These are phyloP conservation scores for Lepiota brunneoincarnata DNA, from an alignment of 768 basidiomycete genomes.

Conservation along the genomic window DNA sequence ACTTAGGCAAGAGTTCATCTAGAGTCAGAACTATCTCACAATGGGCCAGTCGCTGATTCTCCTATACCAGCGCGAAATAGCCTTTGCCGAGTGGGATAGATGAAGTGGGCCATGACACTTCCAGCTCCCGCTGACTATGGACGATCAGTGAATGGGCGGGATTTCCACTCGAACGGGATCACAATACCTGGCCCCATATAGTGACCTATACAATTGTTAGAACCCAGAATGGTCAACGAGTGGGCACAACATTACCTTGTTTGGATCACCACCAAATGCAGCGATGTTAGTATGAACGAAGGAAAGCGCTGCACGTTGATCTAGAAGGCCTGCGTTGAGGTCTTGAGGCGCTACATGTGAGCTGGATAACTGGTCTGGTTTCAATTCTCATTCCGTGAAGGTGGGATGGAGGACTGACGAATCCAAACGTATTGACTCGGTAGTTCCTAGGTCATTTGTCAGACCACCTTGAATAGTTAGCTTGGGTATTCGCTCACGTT, in stretches of 20 bases:
- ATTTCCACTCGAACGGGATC: background rate
- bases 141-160: background rate
- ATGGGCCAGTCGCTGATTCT: constrained; percentile 52
- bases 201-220: constrained; percentile 35
- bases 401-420: constrained; percentile 29
- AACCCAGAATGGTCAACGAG: background rate
- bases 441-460: constrained; percentile 39
- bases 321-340: constrained; percentile 57
- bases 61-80: constrained; percentile 53
- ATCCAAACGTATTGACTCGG: constrained; percentile 56
- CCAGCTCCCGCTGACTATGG: constrained; percentile 50
- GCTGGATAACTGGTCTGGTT: constrained; percentile 41
- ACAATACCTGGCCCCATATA: constrained; percentile 52
- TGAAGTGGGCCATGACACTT: constrained; percentile 45
- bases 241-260: constrained; percentile 23
- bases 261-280: constrained; percentile 59
- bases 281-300: constrained; percentile 68
- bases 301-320: constrained; percentile 55
- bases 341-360: constrained; percentile 40
- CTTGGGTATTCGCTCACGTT: constrained; percentile 26
- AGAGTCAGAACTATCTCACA: constrained; percentile 31
- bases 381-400: background rate
- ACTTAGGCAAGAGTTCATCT: background rate
- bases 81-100: constrained; percentile 33
- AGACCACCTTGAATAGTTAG: background rate